phyloP scores from a whole-genome alignment of 805 yeast genomes.

The Cyberlindnera misumaiensis region DNA sequence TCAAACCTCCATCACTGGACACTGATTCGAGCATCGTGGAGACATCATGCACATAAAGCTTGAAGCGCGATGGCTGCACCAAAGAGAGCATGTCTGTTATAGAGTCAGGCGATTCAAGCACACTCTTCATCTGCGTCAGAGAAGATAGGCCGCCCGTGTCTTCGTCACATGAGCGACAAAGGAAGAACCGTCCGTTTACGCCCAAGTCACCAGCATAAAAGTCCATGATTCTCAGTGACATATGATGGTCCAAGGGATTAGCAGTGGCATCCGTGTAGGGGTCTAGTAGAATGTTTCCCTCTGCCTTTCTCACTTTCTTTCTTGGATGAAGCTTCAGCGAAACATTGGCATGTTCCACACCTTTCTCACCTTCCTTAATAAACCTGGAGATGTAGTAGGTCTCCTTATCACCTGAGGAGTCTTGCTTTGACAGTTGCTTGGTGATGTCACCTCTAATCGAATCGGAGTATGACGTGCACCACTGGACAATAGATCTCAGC shows the following conservation, averaged over 20 bases:
- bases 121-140: conserved; percentile 7
- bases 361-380: conserved; percentile 18
- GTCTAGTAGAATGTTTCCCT: conserved; percentile 2
- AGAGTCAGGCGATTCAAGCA: conserved; percentile 5
- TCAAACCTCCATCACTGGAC: neutral
- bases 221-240: conserved; percentile 19
- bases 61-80: conserved; percentile 21
- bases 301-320: conserved; percentile 9
- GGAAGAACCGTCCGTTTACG: conserved; percentile 19
- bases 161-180: conserved; percentile 18
- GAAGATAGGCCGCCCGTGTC: conserved; percentile 13
- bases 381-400: conserved; percentile 21
- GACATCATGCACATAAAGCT: conserved; percentile 22
- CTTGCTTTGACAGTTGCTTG: conserved; percentile 9
- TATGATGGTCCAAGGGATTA: conserved; percentile 15
- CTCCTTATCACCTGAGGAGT: conserved; percentile 19
- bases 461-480: conserved; percentile 18
- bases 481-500: conserved; percentile 17
- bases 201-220: conserved; percentile 25
- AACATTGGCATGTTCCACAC: conserved; percentile 15
- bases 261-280: conserved; percentile 14
- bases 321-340: conserved; percentile 11
- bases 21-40: conserved; percentile 10
- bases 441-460: conserved; percentile 11
- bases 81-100: conserved; percentile 7